Base-by-base conservation (phyloP, 2,329 filamentous ascomycete genomes). In the Penicillium rolfsii region DNA sequence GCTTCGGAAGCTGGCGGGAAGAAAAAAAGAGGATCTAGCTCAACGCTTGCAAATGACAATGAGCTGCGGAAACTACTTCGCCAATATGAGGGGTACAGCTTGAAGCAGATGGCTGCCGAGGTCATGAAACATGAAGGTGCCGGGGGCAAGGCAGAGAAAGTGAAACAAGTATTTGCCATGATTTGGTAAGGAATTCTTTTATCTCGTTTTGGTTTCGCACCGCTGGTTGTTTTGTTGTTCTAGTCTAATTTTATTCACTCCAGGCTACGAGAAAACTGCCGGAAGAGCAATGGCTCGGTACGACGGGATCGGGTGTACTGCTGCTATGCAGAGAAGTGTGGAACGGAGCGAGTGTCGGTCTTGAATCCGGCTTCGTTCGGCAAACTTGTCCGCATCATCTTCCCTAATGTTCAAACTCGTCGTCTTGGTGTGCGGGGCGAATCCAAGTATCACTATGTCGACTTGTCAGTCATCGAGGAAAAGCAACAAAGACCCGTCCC, bases 321-420 rank as follows among this genome's bases (percentile, higher is more conserved):
- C 62, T 93, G 93, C 74, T 99, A 99, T 76, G 95, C 94, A 52
- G 93, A 91, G 28, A 88, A 91, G 64, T 99, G 95, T 77, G 93
- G 91, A 46, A 96, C 90, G 5, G 93, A 98, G 74, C 88, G 93
- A 72, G 96, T 98, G 41, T 96, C 95, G 0, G 93, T 97, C 9
- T 80, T 99, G 59, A 99, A 99, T 73, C 95, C 95, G 45, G 95
- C 95, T 9, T 98, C 94, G 30, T 99, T 99, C 77, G 95, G 95
- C 59, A 99, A 99, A 77, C 86, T 99, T 46, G 95, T 99, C 36
- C 88, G 95, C 35, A 94, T 99, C 41, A 90, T 99, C 55, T 99
- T 98, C 70, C 94, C 95, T 0, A 94, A 93, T 45, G 89, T 99
- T 24, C 94, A 96, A 78, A 99, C 95, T 35, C 86, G 95, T 61